Evolutionary conservation across 140 eudicot species (phyloP).

Genomic region (Bidens hawaiensis): DNA sequence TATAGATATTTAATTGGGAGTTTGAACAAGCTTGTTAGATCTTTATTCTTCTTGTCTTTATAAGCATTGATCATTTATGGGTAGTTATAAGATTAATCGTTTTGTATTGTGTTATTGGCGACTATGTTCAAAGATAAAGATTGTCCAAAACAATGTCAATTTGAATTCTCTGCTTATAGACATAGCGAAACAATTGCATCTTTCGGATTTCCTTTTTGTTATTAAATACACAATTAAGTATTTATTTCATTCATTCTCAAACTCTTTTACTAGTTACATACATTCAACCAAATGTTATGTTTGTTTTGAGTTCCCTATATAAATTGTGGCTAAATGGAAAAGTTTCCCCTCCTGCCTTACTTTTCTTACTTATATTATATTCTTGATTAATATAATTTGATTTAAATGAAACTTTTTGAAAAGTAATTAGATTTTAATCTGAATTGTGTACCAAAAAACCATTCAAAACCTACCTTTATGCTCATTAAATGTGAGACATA

Average conservation of each 20-base stretch:
- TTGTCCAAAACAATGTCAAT: neutral
- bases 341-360: neutral
- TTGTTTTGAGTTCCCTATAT: too few relatives aligned
- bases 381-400: neutral
- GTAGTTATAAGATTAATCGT: neutral
- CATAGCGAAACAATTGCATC: neutral
- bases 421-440: neutral
- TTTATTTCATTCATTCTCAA: neutral
- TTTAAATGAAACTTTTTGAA: neutral
- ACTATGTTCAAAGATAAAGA: neutral
- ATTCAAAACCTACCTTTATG: slow-evolving; percentile 34
- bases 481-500: slow-evolving; percentile 38
- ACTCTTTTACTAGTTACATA: neutral
- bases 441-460: slow-evolving; percentile 25
- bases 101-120: neutral
- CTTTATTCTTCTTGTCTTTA: neutral
- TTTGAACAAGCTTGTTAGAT: neutral
- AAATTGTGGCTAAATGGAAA: neutral
- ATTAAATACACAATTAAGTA: neutral
- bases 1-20: neutral
- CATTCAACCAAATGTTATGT: neutral
- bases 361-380: neutral
- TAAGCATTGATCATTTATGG: neutral
- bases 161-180: neutral
- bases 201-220: neutral